These are phyloP conservation scores for Schizophyllum commune DNA, from an alignment of 1,284 basidiomycete species.

Conservation along the genomic window DNA sequence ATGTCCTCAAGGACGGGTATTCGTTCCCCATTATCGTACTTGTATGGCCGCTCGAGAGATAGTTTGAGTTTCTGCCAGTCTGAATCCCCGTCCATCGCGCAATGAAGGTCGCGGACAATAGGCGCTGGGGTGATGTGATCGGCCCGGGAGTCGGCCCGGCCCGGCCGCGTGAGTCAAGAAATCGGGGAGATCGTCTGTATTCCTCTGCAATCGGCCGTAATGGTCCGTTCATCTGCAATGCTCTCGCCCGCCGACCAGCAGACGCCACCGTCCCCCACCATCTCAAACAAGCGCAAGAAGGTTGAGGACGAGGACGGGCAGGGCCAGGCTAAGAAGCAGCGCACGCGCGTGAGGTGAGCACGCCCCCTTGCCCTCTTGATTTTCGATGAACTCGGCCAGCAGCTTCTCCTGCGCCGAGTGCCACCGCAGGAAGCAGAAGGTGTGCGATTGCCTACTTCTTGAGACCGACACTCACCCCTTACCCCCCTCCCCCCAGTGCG, in stretches of 20 bases:
- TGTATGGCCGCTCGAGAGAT: constrained; percentile 71
- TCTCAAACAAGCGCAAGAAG: constrained; percentile 49
- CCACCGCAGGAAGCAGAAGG: constrained; percentile 79
- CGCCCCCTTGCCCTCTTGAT: constrained; percentile 11
- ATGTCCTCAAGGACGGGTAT: constrained; percentile 65
- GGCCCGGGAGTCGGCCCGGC: background rate
- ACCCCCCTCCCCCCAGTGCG: constrained; percentile 62
- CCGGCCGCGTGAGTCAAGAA: background rate
- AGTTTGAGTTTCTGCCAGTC: constrained; percentile 54
- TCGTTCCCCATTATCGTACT: constrained; percentile 57
- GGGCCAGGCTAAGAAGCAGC: constrained; percentile 52
- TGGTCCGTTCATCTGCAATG: constrained; percentile 18
- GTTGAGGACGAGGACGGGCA: constrained; percentile 48
- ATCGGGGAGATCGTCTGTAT: constrained; percentile 1
- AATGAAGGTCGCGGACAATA: background rate
- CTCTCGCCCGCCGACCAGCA: constrained; percentile 25
- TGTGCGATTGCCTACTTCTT: constrained; percentile 17
- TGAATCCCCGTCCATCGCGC: constrained; percentile 27
- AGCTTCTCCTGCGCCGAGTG: constrained; percentile 85
- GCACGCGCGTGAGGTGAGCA: constrained; percentile 66
- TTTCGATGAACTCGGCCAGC: constrained; percentile 7
- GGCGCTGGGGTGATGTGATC: background rate
- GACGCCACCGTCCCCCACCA: constrained; percentile 5
- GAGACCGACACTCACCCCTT: constrained; percentile 14
- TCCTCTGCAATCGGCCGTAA: background rate